Conservation (phyloP, 2,329 filamentous ascomycete species). For the Ophiocordyceps camponoti-floridani region DNA sequence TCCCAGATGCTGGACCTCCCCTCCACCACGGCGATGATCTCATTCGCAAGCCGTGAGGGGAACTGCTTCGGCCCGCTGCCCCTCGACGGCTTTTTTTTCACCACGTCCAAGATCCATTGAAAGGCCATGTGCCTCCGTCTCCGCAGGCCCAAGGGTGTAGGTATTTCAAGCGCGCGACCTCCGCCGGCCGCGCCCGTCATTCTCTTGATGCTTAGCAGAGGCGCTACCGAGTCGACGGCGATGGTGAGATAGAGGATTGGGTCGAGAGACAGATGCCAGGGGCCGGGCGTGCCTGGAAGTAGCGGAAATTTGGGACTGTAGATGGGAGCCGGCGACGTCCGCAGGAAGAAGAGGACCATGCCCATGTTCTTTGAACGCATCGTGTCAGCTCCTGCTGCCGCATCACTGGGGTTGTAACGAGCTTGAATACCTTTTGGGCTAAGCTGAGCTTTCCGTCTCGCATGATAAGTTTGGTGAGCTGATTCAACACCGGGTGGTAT, state of each 20-base stretch:
- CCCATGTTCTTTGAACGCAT: constrained; percentile 52
- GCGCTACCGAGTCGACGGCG: constrained; percentile 83
- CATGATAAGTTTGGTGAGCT: constrained; percentile 87
- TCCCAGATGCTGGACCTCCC: constrained; percentile 77
- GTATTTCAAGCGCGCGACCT: constrained; percentile 68
- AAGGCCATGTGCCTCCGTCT: constrained; percentile 67
- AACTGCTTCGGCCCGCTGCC: constrained; percentile 57
- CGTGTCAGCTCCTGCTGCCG: constrained; percentile 1
- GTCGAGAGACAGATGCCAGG: constrained; percentile 68
- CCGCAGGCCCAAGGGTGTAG: constrained; percentile 54
- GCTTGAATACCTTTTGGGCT: constrained; percentile 57
- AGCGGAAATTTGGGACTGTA: constrained; percentile 54
- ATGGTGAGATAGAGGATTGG: constrained; percentile 78
- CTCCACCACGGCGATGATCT: constrained; percentile 76
- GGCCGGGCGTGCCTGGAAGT: constrained; percentile 58
- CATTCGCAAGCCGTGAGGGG: constrained; percentile 63
- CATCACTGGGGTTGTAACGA: background rate
- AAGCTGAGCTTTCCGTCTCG: constrained; percentile 72
- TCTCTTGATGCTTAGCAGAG: constrained; percentile 62
- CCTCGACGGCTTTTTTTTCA: constrained; percentile 56
- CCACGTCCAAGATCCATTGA: constrained; percentile 76
- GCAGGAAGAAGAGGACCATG: constrained; percentile 65
- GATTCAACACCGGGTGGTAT: constrained; percentile 70
- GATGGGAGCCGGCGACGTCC: constrained; percentile 65
- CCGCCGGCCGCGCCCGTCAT: constrained; percentile 70